Conservation (phyloP, 306 rosid genomes). For the Erythrophleum fordii region DNA sequence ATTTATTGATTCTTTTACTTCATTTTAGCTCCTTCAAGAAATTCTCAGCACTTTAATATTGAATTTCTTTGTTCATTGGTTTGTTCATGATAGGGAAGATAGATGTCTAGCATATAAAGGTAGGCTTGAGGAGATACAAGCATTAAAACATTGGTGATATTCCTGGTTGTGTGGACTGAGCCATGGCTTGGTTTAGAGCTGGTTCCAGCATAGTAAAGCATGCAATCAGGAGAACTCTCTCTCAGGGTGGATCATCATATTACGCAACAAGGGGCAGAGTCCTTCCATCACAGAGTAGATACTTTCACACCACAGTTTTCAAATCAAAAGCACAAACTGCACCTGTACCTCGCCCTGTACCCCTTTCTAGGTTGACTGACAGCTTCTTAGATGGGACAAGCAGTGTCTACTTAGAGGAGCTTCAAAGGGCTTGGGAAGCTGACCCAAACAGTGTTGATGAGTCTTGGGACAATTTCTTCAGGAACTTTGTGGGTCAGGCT, state of each 20-base stretch:
- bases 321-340: constrained; percentile 69
- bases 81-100: not conserved
- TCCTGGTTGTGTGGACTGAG: constrained; percentile 34
- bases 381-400: constrained; percentile 96
- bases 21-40: not conserved
- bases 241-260: constrained; percentile 59
- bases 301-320: constrained; percentile 64
- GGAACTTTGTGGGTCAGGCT: constrained; percentile 91
- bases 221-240: constrained; percentile 64
- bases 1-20: not conserved
- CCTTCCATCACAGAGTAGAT: constrained; percentile 57
- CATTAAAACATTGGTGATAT: not conserved
- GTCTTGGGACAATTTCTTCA: constrained; percentile 97
- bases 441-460: constrained; percentile 94
- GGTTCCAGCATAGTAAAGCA: constrained; percentile 71
- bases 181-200: constrained; percentile 93
- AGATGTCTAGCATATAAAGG: constrained; percentile 34
- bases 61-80: not conserved
- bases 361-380: constrained; percentile 87
- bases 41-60: not conserved
- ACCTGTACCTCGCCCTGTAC: constrained; percentile 86
- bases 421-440: constrained; percentile 98
- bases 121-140: constrained; percentile 24
- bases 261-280: constrained; percentile 61
- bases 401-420: constrained; percentile 94